Conservation (phyloP, 805 yeast genomes). For the Wickerhamiella musiphila region DNA sequence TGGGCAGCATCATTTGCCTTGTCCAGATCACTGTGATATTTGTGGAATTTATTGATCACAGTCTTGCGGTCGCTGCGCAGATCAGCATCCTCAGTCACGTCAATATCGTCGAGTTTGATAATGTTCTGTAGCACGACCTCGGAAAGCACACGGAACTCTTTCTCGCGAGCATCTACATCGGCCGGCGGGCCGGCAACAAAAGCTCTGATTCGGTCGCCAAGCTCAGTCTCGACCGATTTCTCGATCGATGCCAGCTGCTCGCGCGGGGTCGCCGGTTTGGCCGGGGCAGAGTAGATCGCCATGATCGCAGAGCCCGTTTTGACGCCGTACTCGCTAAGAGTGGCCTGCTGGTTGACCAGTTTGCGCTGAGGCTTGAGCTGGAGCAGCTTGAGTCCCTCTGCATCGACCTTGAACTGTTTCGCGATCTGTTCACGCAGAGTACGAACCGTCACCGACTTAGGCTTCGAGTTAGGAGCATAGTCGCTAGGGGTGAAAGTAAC, state of each 20-base stretch:
- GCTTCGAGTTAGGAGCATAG: constrained; percentile 27
- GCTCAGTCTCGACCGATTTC: constrained; percentile 14
- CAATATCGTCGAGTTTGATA: constrained; percentile 21
- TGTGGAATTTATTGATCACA: constrained; percentile 21
- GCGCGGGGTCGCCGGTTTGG: constrained; percentile 11
- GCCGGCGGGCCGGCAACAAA: constrained; percentile 14
- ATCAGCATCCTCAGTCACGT: constrained; percentile 19
- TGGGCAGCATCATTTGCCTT: constrained; percentile 11
- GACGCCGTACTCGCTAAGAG: constrained; percentile 12
- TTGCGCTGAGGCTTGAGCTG: constrained; percentile 9
- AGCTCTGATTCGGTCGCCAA: constrained; percentile 13
- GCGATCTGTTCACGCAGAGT: constrained; percentile 43
- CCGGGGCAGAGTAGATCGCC: constrained; percentile 7
- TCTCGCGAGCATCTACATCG: constrained; percentile 13
- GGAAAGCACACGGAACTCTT: constrained; percentile 19
- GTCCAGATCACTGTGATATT: constrained; percentile 18
- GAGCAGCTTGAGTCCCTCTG: constrained; percentile 8
- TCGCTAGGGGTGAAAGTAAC: constrained; percentile 15
- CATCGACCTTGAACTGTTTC: constrained; percentile 33
- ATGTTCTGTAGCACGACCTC: constrained; percentile 22
- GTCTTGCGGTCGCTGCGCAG: constrained; percentile 18
- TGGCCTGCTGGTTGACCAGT: constrained; percentile 8
- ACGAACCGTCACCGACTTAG: constrained; percentile 49
- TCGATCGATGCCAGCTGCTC: constrained; percentile 17
- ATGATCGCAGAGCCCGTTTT: constrained; percentile 14